Evolutionary conservation across 257 asterid genomes (phyloP).

Genomic region (Verbascum thapsus): DNA sequence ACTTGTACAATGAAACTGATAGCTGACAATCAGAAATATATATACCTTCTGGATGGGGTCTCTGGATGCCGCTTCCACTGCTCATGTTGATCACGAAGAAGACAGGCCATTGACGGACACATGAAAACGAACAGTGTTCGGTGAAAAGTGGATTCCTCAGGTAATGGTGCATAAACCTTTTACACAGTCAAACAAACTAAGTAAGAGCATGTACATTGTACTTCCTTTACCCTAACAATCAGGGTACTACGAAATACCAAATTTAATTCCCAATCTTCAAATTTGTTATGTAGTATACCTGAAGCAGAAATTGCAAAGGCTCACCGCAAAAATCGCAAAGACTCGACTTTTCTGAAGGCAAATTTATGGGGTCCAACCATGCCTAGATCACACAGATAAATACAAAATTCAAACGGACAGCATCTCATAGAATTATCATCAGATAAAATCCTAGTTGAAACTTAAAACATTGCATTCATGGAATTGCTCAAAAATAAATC

Average conservation of each 20-base stretch:
- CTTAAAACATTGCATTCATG: background rate
- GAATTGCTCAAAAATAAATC: background rate
- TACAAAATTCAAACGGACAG: background rate
- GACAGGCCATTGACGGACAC: conserved; percentile 87
- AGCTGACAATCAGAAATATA: conserved; percentile 13
- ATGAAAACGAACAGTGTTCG: conserved; percentile 72
- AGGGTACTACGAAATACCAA: background rate
- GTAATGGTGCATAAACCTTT: conserved; percentile 92
- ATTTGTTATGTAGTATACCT: conserved; percentile 49
- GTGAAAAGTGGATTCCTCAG: conserved; percentile 80
- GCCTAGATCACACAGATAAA: conserved; percentile 53
- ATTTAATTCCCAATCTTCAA: background rate
- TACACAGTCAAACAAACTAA: conserved; percentile 30
- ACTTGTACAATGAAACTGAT: background rate
- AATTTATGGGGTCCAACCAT: conserved; percentile 86
- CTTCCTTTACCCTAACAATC: background rate
- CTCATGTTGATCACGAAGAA: conserved; percentile 83
- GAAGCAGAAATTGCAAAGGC: conserved; percentile 92
- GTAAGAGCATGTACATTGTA: background rate
- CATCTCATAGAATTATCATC: too few relatives aligned
- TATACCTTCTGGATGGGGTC: conserved; percentile 63
- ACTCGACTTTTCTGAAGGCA: conserved; percentile 63
- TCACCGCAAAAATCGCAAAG: conserved; percentile 79
- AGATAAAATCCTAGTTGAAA: background rate
- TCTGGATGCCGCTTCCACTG: conserved; percentile 79